Percentiles rank a stretch among this genome's conserved stretches.
Conservation (phyloP, 2,329 filamentous ascomycete genomes). For the Curvularia lunata region DNA sequence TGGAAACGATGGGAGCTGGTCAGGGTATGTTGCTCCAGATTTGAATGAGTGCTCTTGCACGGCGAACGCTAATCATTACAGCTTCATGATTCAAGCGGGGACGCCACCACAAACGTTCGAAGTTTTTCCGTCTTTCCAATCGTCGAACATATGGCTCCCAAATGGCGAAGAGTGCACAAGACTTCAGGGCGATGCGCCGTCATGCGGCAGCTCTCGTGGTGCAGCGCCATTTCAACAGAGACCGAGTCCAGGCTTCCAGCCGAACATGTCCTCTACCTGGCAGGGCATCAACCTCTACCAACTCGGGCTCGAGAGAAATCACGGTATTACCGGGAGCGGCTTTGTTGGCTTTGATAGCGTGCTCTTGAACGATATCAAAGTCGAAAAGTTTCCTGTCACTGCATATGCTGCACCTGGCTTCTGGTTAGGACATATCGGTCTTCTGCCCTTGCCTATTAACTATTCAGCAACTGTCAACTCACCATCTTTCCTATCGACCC, state of each 20-base stretch:
- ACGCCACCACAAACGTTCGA: slow-evolving; percentile 5
- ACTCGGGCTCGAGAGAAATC: neutral
- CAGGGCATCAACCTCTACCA: neutral
- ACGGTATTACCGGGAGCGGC: neutral
- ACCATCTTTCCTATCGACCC: neutral
- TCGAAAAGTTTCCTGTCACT: neutral
- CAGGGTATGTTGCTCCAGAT: neutral
- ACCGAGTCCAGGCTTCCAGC: slow-evolving; percentile 5
- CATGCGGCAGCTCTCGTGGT: slow-evolving; percentile 7
- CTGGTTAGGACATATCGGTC: slow-evolving; percentile 2
- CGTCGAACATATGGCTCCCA: slow-evolving; percentile 1
- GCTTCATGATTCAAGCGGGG: neutral
- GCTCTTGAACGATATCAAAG: neutral
- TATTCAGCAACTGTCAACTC: neutral
- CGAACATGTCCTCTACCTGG: slow-evolving; percentile 11
- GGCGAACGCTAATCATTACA: neutral
- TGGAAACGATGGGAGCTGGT: slow-evolving; percentile 8
- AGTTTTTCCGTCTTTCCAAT: slow-evolving; percentile 1
- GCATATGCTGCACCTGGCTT: slow-evolving; percentile 3
- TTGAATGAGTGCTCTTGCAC: too few species aligned
- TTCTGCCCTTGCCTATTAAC: neutral
- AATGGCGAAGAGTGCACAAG: neutral
- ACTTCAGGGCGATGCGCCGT: neutral
- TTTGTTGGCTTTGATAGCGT: neutral
- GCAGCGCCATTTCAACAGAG: neutral